Conservation (phyloP, 2,329 filamentous ascomycete species). For the Colletotrichum sp. region DNA sequence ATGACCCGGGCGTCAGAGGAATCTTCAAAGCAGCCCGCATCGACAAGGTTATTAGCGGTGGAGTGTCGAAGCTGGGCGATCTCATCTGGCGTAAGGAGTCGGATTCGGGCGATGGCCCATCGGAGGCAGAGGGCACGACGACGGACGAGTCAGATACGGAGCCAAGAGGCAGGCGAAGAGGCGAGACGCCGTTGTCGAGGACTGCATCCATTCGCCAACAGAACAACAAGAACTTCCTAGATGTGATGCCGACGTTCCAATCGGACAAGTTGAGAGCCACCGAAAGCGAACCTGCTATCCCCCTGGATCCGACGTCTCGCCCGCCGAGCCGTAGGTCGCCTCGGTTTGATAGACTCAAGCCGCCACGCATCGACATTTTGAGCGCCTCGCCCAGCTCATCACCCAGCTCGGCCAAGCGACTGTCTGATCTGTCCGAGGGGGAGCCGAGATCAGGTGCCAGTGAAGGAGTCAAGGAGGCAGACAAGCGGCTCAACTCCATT, state of each 20-base stretch:
- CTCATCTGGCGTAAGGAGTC: slow-evolving; percentile 62
- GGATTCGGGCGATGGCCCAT: slow-evolving; percentile 28
- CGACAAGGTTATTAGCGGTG: slow-evolving; percentile 70
- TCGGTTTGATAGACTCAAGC: slow-evolving; percentile 54
- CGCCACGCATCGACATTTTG: slow-evolving; percentile 53
- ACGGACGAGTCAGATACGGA: slow-evolving; percentile 58
- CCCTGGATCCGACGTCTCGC: neutral
- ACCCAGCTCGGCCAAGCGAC: slow-evolving; percentile 30
- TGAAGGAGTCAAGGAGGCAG: slow-evolving; percentile 34
- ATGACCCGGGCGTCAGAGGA: slow-evolving; percentile 65
- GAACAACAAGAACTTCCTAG: slow-evolving; percentile 51
- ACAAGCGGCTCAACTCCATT: slow-evolving; percentile 40
- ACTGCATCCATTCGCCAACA: slow-evolving; percentile 27
- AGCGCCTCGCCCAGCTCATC: slow-evolving; percentile 43
- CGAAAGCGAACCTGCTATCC: neutral
- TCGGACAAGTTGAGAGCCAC: slow-evolving; percentile 23
- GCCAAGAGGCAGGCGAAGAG: slow-evolving; percentile 41
- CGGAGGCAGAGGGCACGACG: slow-evolving; percentile 42
- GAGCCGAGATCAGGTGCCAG: slow-evolving; percentile 38
- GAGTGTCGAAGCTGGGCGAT: slow-evolving; percentile 62
- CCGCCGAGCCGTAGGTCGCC: slow-evolving; percentile 46
- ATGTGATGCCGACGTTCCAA: slow-evolving; percentile 57
- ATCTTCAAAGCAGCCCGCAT: slow-evolving; percentile 82
- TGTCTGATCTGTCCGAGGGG: slow-evolving; percentile 42
- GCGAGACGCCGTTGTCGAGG: slow-evolving; percentile 26